Conservation (phyloP, 768 basidiomycete genomes). For the Boletus rubropictus region DNA sequence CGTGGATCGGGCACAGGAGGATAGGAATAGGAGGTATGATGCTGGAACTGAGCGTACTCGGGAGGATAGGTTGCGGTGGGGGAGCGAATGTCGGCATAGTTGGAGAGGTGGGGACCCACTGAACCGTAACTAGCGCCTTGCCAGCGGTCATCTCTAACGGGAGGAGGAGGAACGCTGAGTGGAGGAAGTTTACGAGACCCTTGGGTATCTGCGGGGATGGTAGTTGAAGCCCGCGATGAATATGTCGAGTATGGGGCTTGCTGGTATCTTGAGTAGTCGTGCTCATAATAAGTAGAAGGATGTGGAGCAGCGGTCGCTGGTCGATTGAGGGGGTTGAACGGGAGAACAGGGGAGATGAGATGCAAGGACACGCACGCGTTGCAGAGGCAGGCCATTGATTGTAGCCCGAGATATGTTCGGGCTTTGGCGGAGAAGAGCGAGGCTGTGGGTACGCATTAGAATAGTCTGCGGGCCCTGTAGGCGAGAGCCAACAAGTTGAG, state of each 20-base stretch:
- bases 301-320: slow-evolving; percentile 41
- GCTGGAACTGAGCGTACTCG: slow-evolving; percentile 45
- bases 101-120: slow-evolving; percentile 33
- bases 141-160: slow-evolving; percentile 48
- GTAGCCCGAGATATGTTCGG: slow-evolving; percentile 51
- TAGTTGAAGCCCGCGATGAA: slow-evolving; percentile 44
- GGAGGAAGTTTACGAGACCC: slow-evolving; percentile 59
- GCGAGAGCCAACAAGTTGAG: slow-evolving; percentile 53
- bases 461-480: slow-evolving; percentile 56
- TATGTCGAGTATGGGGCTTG: slow-evolving; percentile 40
- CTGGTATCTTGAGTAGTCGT: slow-evolving; percentile 47
- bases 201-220: slow-evolving; percentile 41
- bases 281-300: slow-evolving; percentile 48
- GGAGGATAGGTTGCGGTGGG: slow-evolving; percentile 58
- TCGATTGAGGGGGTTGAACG: slow-evolving; percentile 2
- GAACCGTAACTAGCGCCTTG: slow-evolving; percentile 37
- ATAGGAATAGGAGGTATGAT: slow-evolving; percentile 30
- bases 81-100: slow-evolving; percentile 48
- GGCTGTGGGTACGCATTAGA: slow-evolving; percentile 58
- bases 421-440: slow-evolving; percentile 56
- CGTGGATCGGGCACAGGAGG: slow-evolving; percentile 36
- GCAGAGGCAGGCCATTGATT: slow-evolving; percentile 37
- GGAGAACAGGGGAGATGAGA: slow-evolving; percentile 1
- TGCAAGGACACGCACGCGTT: slow-evolving; percentile 30
- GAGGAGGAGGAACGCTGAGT: slow-evolving; percentile 38